These are phyloP conservation scores for Aureobasidium uvarum DNA, from an alignment of 2,329 filamentous ascomycete species.

Conservation along the genomic window DNA sequence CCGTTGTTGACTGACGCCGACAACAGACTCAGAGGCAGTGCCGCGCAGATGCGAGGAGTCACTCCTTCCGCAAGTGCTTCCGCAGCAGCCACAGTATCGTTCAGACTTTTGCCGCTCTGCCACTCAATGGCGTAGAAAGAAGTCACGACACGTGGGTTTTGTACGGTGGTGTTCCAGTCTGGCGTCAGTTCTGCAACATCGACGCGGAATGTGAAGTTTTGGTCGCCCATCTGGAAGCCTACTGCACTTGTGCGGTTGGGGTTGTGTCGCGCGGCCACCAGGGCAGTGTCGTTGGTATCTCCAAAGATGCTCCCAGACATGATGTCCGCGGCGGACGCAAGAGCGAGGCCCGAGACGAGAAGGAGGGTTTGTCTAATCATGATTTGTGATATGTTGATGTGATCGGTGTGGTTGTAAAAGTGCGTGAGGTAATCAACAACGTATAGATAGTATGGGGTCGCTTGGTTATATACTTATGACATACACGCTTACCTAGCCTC, in stretches of 20 bases:
- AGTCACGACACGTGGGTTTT: background rate
- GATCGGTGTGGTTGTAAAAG: background rate
- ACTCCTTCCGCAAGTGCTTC: background rate
- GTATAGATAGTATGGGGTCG: background rate
- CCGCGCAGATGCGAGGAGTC: background rate
- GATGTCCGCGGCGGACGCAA: background rate
- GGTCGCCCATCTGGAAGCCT: background rate
- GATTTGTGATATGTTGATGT: background rate
- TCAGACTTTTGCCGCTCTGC: background rate
- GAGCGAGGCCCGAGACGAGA: background rate
- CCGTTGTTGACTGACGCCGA: constrained; percentile 1
- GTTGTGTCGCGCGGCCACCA: background rate
- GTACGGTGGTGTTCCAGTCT: background rate
- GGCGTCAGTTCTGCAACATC: constrained; percentile 5
- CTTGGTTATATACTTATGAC: background rate
- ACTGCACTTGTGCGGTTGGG: constrained; percentile 7
- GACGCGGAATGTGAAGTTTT: constrained; percentile 19
- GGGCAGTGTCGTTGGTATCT: background rate
- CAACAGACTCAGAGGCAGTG: background rate
- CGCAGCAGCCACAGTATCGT: background rate
- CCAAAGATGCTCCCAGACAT: background rate
- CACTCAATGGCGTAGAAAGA: constrained; percentile 11
- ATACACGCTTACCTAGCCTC: background rate
- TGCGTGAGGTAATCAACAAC: background rate
- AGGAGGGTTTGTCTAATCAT: background rate